These are phyloP conservation scores for Phytomonas sp. DNA, from an alignment of 208 protist genomes.

Conservation along the genomic window DNA sequence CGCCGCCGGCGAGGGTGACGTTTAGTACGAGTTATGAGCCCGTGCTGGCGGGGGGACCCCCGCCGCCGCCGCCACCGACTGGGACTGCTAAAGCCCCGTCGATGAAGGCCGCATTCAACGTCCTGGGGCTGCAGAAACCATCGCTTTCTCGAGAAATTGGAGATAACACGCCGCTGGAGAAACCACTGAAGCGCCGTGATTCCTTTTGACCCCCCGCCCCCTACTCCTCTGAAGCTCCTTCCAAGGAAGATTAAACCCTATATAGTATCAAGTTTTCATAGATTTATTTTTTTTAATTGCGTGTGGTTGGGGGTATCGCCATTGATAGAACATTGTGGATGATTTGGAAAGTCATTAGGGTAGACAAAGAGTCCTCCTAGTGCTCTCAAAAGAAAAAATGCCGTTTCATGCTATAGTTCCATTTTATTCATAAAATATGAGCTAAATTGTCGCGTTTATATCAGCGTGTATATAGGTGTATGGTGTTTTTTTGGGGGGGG, in stretches of 20 bases:
- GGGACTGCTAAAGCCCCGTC: not conserved
- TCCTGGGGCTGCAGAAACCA: not conserved
- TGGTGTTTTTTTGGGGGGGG: not conserved
- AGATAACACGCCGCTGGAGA: not conserved
- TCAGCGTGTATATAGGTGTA: slow-evolving; percentile 11
- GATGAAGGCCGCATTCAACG: not conserved
- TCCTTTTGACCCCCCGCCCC: not conserved
- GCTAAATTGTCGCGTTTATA: slow-evolving; percentile 2
- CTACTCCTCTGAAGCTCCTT: too few species aligned
- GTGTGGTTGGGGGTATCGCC: not conserved
- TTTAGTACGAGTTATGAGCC: slow-evolving; percentile 37
- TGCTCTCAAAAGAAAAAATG: not conserved
- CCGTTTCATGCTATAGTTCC: not conserved
- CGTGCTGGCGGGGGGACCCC: slow-evolving; percentile 16
- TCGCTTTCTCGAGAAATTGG: not conserved
- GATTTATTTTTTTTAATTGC: not conserved
- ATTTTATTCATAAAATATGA: not conserved
- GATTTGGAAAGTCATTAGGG: not conserved
- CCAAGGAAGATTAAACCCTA: not conserved
- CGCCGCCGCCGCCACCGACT: slow-evolving; percentile 18
- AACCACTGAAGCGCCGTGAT: slow-evolving; percentile 2
- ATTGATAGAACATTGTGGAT: not conserved
- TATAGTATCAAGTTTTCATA: not conserved
- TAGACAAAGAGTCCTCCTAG: not conserved
- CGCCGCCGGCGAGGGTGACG: slow-evolving; percentile 14